These are phyloP conservation scores for Phytophthora pistaciae DNA, from an alignment of 352 stramenopile species.

Conservation along the genomic window DNA sequence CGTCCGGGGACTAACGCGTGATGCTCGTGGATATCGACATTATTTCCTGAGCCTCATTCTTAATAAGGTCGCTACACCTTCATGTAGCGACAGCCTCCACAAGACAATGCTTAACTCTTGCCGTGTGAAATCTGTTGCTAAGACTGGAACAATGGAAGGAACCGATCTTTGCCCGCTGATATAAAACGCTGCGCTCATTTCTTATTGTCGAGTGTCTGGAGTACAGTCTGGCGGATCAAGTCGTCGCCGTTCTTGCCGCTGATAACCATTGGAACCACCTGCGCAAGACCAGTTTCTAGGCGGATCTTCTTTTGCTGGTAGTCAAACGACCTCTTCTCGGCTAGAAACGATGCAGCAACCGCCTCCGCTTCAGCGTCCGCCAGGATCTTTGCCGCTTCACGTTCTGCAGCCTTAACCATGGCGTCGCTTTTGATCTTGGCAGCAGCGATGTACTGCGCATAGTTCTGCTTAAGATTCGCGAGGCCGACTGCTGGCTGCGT, in stretches of 20 bases:
- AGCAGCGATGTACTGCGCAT: constrained; percentile 66
- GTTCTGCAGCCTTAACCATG: constrained; percentile 62
- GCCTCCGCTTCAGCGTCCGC: constrained; percentile 59
- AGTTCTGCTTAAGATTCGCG: constrained; percentile 52
- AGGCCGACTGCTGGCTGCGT: constrained; percentile 58
- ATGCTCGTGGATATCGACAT: too few species aligned
- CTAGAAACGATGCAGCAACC: constrained; percentile 53
- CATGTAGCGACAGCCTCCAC: too few species aligned
- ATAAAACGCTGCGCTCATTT: constrained; percentile 2
- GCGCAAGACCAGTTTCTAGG: constrained; percentile 61
- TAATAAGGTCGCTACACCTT: too few species aligned
- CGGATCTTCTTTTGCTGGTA: constrained; percentile 72
- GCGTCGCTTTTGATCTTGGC: constrained; percentile 68
- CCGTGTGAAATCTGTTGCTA: too few species aligned
- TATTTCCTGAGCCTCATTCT: too few species aligned
- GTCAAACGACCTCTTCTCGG: constrained; percentile 76
- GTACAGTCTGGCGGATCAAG: constrained; percentile 69
- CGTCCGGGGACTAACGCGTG: too few species aligned
- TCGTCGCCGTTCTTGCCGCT: constrained; percentile 85
- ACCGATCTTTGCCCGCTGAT: not conserved
- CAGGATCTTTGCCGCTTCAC: constrained; percentile 52
- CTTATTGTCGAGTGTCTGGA: constrained; percentile 52
- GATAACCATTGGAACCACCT: constrained; percentile 72
- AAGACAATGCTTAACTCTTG: not conserved
- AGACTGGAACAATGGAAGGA: not conserved